Conservation (phyloP, 345 rosid genomes). For the Theobroma cacao region DNA sequence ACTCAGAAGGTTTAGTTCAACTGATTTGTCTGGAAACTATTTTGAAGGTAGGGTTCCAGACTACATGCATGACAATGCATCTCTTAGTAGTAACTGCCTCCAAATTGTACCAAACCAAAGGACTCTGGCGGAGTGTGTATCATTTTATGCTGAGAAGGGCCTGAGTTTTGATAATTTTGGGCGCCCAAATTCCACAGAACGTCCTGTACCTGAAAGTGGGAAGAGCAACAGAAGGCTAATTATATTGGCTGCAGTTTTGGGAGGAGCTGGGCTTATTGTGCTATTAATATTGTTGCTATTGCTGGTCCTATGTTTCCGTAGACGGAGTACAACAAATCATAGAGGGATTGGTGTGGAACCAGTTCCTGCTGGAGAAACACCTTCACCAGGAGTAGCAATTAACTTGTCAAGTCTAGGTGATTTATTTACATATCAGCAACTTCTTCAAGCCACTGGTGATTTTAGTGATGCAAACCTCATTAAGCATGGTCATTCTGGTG, state of each 20-base stretch:
- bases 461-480: conserved; percentile 72
- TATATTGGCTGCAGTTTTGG: conserved; percentile 65
- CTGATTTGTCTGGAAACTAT: conserved; percentile 72
- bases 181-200: conserved; percentile 50
- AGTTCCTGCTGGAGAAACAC: conserved; percentile 41
- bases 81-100: conserved; percentile 73
- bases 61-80: conserved; percentile 42
- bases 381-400: conserved; percentile 46
- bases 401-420: conserved; percentile 72
- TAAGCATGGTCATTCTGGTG: conserved; percentile 92
- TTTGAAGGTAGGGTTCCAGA: conserved; percentile 81
- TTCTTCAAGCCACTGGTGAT: conserved; percentile 66
- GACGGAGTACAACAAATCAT: conserved; percentile 40
- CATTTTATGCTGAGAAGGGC: conserved; percentile 63
- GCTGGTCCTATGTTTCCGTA: conserved; percentile 43
- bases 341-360: conserved; percentile 57
- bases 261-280: conserved; percentile 54
- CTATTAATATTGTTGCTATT: conserved; percentile 37
- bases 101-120: conserved; percentile 57
- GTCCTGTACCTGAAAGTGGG: conserved; percentile 33
- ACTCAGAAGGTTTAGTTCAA: conserved; percentile 44
- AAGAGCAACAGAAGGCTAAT: conserved; percentile 41
- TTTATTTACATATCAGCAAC: conserved; percentile 69
- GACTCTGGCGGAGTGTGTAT: conserved; percentile 46
- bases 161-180: conserved; percentile 81